These are phyloP conservation scores for Trichoderma lentiforme DNA, from an alignment of 2,329 filamentous ascomycete genomes.

Conservation along the genomic window DNA sequence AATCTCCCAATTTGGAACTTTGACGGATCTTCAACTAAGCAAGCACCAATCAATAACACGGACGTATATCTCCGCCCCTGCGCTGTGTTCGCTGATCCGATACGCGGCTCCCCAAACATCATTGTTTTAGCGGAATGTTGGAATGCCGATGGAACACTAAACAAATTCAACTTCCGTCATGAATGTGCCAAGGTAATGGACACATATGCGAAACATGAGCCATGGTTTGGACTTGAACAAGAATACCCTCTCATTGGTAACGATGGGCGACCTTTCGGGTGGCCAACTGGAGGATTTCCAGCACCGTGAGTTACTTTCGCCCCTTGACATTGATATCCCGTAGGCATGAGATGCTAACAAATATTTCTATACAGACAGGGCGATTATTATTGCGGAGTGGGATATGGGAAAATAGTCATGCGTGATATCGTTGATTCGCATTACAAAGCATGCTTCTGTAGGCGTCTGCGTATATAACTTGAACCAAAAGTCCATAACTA, in stretches of 20 bases:
- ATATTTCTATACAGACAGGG: too few species aligned
- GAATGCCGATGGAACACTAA: conserved; percentile 89
- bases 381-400: too few species aligned
- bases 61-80: conserved; percentile 94
- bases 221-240: conserved; percentile 98
- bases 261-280: conserved; percentile 82
- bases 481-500: too few species aligned
- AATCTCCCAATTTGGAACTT: conserved; percentile 44
- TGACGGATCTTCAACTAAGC: conserved; percentile 80
- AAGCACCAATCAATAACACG: conserved; percentile 91
- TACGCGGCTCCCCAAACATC: conserved; percentile 86
- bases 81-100: conserved; percentile 85
- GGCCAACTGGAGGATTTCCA: conserved; percentile 68
- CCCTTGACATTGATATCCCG: too few species aligned
- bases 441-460: too few species aligned
- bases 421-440: too few species aligned
- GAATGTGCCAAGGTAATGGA: too few species aligned
- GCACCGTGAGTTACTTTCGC: too few species aligned
- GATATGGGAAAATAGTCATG: too few species aligned
- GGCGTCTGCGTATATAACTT: too few species aligned
- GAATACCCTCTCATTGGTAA: conserved; percentile 81
- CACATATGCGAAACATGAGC: conserved; percentile 31
- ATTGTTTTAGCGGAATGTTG: conserved; percentile 93
- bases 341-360: too few species aligned
- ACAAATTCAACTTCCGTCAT: conserved; percentile 75